phyloP scores from a whole-genome alignment of 805 yeast species.

The Monosporozyma unispora region DNA sequence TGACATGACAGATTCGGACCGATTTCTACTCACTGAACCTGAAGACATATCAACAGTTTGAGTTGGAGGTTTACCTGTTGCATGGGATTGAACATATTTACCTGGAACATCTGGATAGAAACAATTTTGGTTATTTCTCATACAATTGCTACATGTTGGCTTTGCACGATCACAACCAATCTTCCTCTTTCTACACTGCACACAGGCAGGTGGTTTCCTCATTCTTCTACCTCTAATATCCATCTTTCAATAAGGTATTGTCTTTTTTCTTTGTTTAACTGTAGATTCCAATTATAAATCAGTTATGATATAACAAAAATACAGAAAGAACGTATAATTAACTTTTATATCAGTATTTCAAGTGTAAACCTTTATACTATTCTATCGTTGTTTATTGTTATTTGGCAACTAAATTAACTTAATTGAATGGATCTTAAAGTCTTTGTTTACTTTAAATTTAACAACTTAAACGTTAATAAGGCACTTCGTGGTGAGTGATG shows the following conservation, averaged over 20 bases:
- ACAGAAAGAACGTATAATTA: no score
- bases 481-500: not conserved
- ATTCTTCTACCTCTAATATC: not conserved
- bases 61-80: not conserved
- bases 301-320: no score
- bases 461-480: not conserved
- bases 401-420: no score
- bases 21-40: not conserved
- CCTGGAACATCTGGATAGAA: slow-evolving; percentile 2
- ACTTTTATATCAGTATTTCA: no score
- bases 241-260: not conserved
- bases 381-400: no score
- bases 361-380: no score
- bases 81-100: not conserved
- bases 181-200: slow-evolving; percentile 27
- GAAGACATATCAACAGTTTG: not conserved
- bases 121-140: not conserved
- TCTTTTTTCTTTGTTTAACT: no score
- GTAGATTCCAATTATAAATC: no score
- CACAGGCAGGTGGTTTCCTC: slow-evolving; percentile 20
- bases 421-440: not conserved
- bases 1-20: not conserved
- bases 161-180: slow-evolving; percentile 37
- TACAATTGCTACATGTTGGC: slow-evolving; percentile 36
- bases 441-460: not conserved